Percentiles rank a stretch among this genome's conserved stretches.
Conservation (phyloP, 805 yeast genomes). For the Candida maesae region DNA sequence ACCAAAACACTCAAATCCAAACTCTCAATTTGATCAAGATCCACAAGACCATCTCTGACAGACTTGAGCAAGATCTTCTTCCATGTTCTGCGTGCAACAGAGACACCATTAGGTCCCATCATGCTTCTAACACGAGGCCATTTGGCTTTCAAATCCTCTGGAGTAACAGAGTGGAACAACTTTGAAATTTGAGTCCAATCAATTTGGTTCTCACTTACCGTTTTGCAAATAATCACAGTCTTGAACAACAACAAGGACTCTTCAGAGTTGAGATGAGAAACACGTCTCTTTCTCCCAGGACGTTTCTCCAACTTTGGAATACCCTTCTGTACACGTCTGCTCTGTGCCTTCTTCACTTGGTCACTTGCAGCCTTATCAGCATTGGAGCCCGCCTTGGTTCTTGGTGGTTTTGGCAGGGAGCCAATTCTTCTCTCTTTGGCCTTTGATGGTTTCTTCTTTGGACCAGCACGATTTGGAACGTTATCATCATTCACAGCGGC, state of each 20-base stretch:
- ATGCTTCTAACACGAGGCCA: slow-evolving; percentile 67
- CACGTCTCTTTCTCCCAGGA: slow-evolving; percentile 19
- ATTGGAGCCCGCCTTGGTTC: neutral
- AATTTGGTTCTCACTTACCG: slow-evolving; percentile 52
- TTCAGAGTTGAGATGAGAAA: slow-evolving; percentile 15
- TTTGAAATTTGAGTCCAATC: slow-evolving; percentile 61
- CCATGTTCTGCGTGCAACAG: slow-evolving; percentile 54
- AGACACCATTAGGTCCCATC: slow-evolving; percentile 59
- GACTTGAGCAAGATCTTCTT: slow-evolving; percentile 59
- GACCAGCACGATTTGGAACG: slow-evolving; percentile 5
- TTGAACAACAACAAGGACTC: slow-evolving; percentile 41
- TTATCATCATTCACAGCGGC: neutral
- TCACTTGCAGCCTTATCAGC: neutral
- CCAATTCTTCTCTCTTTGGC: slow-evolving; percentile 8
- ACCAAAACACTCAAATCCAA: slow-evolving; percentile 51
- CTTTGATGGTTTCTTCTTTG: slow-evolving; percentile 3
- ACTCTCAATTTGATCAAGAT: slow-evolving; percentile 45
- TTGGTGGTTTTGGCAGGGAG: slow-evolving; percentile 1
- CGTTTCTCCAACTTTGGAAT: neutral
- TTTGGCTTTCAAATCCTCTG: slow-evolving; percentile 48
- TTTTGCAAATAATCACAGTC: slow-evolving; percentile 63
- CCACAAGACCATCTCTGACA: slow-evolving; percentile 51
- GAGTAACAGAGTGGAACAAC: slow-evolving; percentile 38
- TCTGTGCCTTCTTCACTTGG: slow-evolving; percentile 1
- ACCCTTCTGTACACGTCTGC: neutral